Conservation (phyloP, 2,329 filamentous ascomycete genomes). For the Furcasterigmium furcatum region DNA sequence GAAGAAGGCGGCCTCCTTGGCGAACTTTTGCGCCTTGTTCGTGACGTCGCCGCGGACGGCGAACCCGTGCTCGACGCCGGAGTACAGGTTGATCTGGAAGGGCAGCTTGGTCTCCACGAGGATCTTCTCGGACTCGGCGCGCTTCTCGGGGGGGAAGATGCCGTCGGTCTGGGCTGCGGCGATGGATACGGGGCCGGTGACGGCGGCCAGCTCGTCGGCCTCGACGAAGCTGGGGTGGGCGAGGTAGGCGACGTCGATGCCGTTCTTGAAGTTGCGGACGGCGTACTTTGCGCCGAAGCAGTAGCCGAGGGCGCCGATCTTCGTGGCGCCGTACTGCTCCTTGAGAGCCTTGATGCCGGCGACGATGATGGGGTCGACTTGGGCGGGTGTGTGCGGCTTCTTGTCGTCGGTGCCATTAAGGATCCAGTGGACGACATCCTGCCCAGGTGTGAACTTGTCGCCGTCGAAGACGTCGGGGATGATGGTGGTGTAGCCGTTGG, state of each 20-base stretch:
- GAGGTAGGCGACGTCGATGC: slow-evolving; percentile 67
- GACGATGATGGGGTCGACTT: slow-evolving; percentile 28
- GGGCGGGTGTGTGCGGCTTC: slow-evolving; percentile 35
- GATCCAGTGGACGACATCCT: slow-evolving; percentile 29
- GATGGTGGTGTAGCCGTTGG: slow-evolving; percentile 33
- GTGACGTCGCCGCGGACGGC: slow-evolving; percentile 63
- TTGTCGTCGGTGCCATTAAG: slow-evolving; percentile 40
- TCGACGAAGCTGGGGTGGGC: slow-evolving; percentile 78
- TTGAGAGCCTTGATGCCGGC: slow-evolving; percentile 52
- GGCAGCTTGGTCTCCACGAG: slow-evolving; percentile 52
- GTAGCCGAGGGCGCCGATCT: slow-evolving; percentile 65
- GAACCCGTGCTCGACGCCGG: slow-evolving; percentile 72
- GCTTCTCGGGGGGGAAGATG: slow-evolving; percentile 62
- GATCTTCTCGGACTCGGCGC: slow-evolving; percentile 63
- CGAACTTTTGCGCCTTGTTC: slow-evolving; percentile 57
- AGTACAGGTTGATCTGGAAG: slow-evolving; percentile 78
- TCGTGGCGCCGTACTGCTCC: slow-evolving; percentile 50
- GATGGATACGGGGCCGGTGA: slow-evolving; percentile 67
- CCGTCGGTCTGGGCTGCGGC: slow-evolving; percentile 60
- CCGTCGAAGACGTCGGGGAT: slow-evolving; percentile 35
- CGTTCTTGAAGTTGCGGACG: slow-evolving; percentile 59
- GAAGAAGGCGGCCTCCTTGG: slow-evolving; percentile 77
- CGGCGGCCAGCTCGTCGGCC: slow-evolving; percentile 60
- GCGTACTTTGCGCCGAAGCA: slow-evolving; percentile 78
- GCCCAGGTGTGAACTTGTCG: slow-evolving; percentile 20